Base-by-base conservation (phyloP, 1,284 basidiomycete genomes). In the Apiotrichum sp. region DNA sequence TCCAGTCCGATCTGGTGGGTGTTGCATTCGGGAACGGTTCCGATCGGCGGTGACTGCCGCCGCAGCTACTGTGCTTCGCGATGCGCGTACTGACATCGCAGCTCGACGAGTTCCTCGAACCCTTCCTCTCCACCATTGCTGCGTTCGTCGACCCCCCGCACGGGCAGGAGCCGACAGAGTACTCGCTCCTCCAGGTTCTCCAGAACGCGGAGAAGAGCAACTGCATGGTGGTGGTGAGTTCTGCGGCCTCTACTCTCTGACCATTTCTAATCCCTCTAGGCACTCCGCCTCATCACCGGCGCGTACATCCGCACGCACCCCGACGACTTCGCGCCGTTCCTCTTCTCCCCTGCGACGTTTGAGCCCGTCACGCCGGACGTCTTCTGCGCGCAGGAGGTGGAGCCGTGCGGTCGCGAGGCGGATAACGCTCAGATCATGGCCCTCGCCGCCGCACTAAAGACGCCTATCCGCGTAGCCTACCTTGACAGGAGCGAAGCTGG, bases 391-490 rank as follows among this genome's bases (percentile, higher is more conserved):
- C 78, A 80, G 47, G 84, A 86, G 61, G 89, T 93, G 34, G 88
- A 93, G 62, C 84, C 87, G 1, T 80, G 84, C 47, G 86, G 88
- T 13, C 86, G 85, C 68, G 89, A 93, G 78, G 89, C 89, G 84
- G 91, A 93, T 64, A 86, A 93, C 64, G 84, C 88, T 22, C 87
- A 91, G 67, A 87, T 93, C 62, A 83, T 83, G 55, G 90, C 90
- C 0, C 79, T 95, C 6, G 82, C 85, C 11, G 79, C 83, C 46
- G 86, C 85, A 0, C 75, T 93, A 34, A 76, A 80, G 41, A 75
- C 88, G 49, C 85, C 86, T 55, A 75, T 92, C 48, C 81, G 84
- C 49, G 81, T 92, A 38, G 89, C 89, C 4, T 92, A 92, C 73
- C 80, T 93, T 16, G 88, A 90, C 70, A 80, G 82, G 4, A 78